Evolutionary conservation across 371 early-diverging fungal species (phyloP).

Genomic region (Mortierella sp.): DNA sequence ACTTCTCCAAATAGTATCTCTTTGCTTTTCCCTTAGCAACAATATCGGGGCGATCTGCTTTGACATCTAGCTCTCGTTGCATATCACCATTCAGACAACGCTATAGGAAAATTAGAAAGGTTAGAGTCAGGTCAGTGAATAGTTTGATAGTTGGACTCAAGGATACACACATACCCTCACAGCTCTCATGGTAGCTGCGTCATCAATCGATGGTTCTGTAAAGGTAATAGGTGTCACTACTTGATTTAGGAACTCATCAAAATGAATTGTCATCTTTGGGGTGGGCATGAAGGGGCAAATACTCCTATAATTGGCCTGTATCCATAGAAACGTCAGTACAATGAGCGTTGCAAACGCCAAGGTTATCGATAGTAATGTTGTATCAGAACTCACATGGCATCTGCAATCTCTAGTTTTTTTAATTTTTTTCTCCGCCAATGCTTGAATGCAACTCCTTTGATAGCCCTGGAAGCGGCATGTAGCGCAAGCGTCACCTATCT

Average conservation of each 20-base stretch:
- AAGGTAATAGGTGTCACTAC: background rate
- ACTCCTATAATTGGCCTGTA: slow-evolving; percentile 11
- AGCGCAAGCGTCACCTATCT: slow-evolving; percentile 1
- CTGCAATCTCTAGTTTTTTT: slow-evolving; percentile 16
- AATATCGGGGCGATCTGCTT: slow-evolving; percentile 28
- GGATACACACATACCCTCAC: slow-evolving; percentile 21
- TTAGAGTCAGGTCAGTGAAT: background rate
- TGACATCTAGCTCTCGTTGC: slow-evolving; percentile 26
- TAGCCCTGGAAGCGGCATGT: slow-evolving; percentile 6
- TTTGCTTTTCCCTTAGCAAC: slow-evolving; percentile 12
- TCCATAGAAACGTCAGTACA: background rate
- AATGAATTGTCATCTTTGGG: slow-evolving; percentile 11
- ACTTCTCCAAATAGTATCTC: slow-evolving; percentile 37
- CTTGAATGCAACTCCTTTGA: slow-evolving; percentile 15
- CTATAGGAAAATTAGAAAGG: background rate
- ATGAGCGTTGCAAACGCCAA: background rate
- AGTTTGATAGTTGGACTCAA: background rate
- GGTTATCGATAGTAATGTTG: background rate
- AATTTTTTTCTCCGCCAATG: slow-evolving; percentile 5
- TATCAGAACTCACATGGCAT: slow-evolving; percentile 10
- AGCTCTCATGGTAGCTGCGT: slow-evolving; percentile 10
- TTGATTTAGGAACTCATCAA: slow-evolving; percentile 6
- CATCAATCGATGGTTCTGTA: slow-evolving; percentile 8
- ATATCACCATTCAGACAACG: slow-evolving; percentile 9
- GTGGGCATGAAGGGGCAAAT: slow-evolving; percentile 15